Base-by-base conservation (phyloP, 441 rosid genomes). In the Dalechampia spathulata region DNA sequence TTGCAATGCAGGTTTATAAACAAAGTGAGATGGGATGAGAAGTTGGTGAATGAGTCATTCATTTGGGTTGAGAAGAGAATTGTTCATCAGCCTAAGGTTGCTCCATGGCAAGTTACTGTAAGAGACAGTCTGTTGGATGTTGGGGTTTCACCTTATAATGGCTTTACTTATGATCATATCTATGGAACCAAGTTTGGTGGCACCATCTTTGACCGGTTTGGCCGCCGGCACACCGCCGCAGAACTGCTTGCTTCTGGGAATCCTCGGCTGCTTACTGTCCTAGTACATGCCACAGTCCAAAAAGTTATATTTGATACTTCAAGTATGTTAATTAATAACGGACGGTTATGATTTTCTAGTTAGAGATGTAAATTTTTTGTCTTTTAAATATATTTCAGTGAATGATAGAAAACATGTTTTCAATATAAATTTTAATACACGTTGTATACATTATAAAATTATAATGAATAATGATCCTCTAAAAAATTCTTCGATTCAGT, bases 131-230 rank as follows among this genome's bases (percentile, higher is more conserved):
- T 93, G 39, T 60, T 89, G 60, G 96, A 83, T 27, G 75, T 71
- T 48, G 97, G 97, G 39, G 79, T 93, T 22, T 75, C 85, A 38
- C 99, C 99, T 58, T 89, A 68, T 61, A 89, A 93, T 60, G 99
- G 97, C 8, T 83, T 80, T 69, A 93, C 97, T 19, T 93, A 82
- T 57, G 95, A 93, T 55, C 99, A 93, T 57, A 58, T 87, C 16
- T 67, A 78, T 58, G 99, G 99, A 30, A 93, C 99, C 69, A 93
- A 93, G 69, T 57, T 89, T 61, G 97, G 99, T 7, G 99, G 99
- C 17, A 93, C 99, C 48, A 87, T 80, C 44, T 93, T 85, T 41
- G 99, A 89, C 65, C 74, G 77, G 52, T 85, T 82, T 28, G 91
- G 97, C 46, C 92, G 96, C 60, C 86, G 97, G 30, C 96, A 85